Base-by-base conservation (phyloP, 2,329 filamentous ascomycete species). In the Diplodia mutila region DNA sequence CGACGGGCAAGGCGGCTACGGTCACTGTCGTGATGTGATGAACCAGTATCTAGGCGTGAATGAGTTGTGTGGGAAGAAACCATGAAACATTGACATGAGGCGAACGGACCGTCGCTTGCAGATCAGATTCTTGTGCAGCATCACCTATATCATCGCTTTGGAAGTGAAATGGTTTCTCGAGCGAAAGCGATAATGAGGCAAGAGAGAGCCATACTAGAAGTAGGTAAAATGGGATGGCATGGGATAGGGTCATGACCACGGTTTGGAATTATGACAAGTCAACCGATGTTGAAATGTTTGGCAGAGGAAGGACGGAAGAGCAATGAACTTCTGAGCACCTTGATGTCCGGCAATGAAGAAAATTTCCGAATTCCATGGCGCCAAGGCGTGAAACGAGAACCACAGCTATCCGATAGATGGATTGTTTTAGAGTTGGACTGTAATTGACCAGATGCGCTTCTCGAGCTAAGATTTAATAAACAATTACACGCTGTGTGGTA, bases 11-110 rank as follows among this genome's bases (percentile, higher is more conserved):
- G n/a, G n/a, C n/a, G n/a, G n/a, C n/a, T n/a, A n/a, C n/a, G n/a
- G n/a, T n/a, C n/a, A n/a, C n/a, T n/a, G n/a, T n/a, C n/a, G n/a
- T 87, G 0, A 73, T 65, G 29, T 32, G 29, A 32, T 32, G 29
- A 5, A 32, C 29, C 5, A 32, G 8, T 8, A 32, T 7, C 29
- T 32, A 32, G 6, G 74, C 75, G 37, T 81, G 74, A 39, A 83
- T 85, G 2, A 87, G 69, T 0, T 74, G 68, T 11, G 82, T 80
- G 4, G 23, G 7, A 18, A 14, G 23, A 16, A n/a, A n/a, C n/a
- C 4, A 23, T 16, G 12, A 39, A 6, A 25, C n/a, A 42, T 23
- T 16, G 18, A 51, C 8, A 27, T 51, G 42, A 51, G 27, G 42
- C 34, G 57, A 34, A 61, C 42, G 1, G 18, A 61, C 39, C 55